These are phyloP conservation scores for Fusarium nanum DNA, from an alignment of 2,329 filamentous ascomycete genomes.

Conservation along the genomic window DNA sequence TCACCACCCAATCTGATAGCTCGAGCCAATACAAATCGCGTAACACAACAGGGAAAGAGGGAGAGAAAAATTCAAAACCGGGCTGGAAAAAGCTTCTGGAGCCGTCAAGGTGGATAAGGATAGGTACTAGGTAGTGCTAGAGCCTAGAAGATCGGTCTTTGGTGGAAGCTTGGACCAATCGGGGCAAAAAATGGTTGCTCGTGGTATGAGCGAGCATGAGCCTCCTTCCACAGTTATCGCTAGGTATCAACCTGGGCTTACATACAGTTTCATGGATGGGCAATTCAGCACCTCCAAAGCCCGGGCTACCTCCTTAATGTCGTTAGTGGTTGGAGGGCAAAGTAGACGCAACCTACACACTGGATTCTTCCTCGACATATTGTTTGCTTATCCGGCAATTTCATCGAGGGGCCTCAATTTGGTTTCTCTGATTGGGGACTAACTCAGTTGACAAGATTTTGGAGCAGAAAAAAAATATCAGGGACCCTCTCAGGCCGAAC, in stretches of 20 bases:
- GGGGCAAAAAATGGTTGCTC: slow-evolving; percentile 41
- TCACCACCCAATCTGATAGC: slow-evolving; percentile 32
- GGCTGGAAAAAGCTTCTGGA: slow-evolving; percentile 32
- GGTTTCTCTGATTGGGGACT: neutral
- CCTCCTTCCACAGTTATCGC: slow-evolving; percentile 24
- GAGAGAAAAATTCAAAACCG: slow-evolving; percentile 9
- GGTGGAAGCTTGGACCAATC: slow-evolving; percentile 40
- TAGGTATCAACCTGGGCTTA: slow-evolving; percentile 11
- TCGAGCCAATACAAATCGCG: slow-evolving; percentile 28
- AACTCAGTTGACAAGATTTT: slow-evolving; percentile 21
- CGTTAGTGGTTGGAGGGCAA: slow-evolving; percentile 7
- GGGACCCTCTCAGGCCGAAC: slow-evolving; percentile 24
- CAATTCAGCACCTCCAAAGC: neutral
- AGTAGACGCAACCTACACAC: slow-evolving; percentile 1
- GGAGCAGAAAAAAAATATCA: slow-evolving; percentile 1
- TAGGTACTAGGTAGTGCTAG: neutral
- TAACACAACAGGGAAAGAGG: slow-evolving; percentile 1
- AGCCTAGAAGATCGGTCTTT: slow-evolving; percentile 22
- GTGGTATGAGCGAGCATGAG: slow-evolving; percentile 35
- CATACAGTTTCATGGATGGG: neutral
- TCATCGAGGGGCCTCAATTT: slow-evolving; percentile 29
- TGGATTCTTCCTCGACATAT: neutral
- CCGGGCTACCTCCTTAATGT: slow-evolving; percentile 9
- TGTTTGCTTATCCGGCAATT: slow-evolving; percentile 13
- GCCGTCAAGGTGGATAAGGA: slow-evolving; percentile 29